Evolutionary conservation across 495 filamentous ascomycete species (phyloP).

Genomic region (Trichoderma parareesei): DNA sequence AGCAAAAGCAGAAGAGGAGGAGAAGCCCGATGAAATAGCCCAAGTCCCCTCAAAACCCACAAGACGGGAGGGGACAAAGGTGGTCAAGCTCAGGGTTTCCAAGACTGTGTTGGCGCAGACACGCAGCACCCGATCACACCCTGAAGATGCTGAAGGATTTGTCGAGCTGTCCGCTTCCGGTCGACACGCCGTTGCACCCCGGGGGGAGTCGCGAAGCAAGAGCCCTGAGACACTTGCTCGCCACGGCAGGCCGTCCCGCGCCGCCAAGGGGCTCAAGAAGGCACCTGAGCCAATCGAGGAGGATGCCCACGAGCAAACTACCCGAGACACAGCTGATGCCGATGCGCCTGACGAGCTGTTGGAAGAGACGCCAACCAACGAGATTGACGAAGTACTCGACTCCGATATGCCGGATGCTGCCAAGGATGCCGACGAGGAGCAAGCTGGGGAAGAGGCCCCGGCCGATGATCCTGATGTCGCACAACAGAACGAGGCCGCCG

Average conservation of each 20-base stretch:
- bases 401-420: constrained; percentile 57
- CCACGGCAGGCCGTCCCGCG: constrained; percentile 42
- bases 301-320: constrained; percentile 40
- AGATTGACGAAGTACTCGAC: constrained; percentile 40
- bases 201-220: constrained; percentile 39
- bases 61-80: constrained; percentile 14
- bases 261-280: constrained; percentile 56
- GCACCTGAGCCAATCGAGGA: constrained; percentile 52
- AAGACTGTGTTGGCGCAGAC: constrained; percentile 21
- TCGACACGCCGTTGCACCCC: constrained; percentile 54
- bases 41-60: background rate
- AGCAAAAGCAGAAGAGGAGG: constrained; percentile 26
- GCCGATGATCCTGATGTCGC: constrained; percentile 22
- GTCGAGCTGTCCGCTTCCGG: constrained; percentile 65
- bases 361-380: constrained; percentile 12
- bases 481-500: constrained; percentile 22
- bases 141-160: constrained; percentile 36
- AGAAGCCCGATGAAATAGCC: constrained; percentile 14
- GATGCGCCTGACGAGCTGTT: constrained; percentile 13
- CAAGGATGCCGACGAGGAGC: constrained; percentile 29
- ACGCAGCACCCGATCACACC: constrained; percentile 37
- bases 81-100: constrained; percentile 24
- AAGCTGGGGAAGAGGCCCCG: background rate
- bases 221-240: constrained; percentile 54
- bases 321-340: background rate